Evolutionary conservation across 1,284 basidiomycete genomes (phyloP).

Genomic region (Schizophyllum commune): DNA sequence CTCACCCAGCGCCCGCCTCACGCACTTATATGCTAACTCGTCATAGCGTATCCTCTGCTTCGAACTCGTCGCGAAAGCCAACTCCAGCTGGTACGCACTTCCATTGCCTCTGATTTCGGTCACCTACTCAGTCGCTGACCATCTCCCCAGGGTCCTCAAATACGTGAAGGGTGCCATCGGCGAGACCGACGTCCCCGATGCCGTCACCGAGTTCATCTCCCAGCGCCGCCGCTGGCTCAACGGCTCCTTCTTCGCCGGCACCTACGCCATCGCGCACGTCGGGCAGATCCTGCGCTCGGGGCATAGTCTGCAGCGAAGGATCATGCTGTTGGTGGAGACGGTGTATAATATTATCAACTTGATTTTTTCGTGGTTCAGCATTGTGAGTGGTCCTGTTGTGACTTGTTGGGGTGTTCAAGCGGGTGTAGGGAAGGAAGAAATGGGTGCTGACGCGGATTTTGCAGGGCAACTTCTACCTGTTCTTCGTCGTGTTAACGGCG

Average conservation of each 20-base stretch:
- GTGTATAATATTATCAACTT: constrained; percentile 87
- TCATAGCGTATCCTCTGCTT: constrained; percentile 90
- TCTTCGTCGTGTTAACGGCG: constrained; percentile 91
- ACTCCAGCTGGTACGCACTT: constrained; percentile 64
- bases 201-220: constrained; percentile 90
- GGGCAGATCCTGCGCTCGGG: constrained; percentile 82
- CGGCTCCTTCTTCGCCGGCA: constrained; percentile 93
- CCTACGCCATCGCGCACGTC: constrained; percentile 77
- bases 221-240: constrained; percentile 91
- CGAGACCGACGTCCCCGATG: constrained; percentile 95
- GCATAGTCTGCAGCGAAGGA: constrained; percentile 76
- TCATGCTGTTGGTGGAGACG: constrained; percentile 71
- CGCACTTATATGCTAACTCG: background rate
- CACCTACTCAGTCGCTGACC: background rate
- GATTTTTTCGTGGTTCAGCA: constrained; percentile 88
- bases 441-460: background rate
- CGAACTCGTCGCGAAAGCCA: constrained; percentile 89
- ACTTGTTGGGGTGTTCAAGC: too few species aligned
- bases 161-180: constrained; percentile 95
- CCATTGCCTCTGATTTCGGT: background rate
- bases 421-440: too few species aligned
- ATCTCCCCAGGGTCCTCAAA: constrained; percentile 71
- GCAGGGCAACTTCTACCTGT: constrained; percentile 91
- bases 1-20: constrained; percentile 1
- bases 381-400: constrained; percentile 44